These are phyloP conservation scores for Leccinum pachyderme DNA, from an alignment of 1,284 basidiomycete genomes.

Conservation along the genomic window DNA sequence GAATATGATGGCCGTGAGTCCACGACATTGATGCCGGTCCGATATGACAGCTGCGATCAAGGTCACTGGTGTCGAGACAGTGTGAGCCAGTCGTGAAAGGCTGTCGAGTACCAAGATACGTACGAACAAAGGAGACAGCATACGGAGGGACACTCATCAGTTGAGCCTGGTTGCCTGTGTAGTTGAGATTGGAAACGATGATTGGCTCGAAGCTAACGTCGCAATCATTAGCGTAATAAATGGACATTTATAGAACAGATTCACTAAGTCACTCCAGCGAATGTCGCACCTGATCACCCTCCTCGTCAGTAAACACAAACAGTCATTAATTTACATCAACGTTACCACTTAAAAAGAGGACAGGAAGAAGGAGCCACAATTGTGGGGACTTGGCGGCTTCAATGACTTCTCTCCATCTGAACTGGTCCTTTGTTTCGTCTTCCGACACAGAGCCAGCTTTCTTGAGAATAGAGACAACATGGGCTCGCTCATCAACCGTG, in stretches of 20 bases:
- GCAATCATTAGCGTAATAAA: constrained; percentile 2
- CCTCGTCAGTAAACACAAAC: constrained; percentile 1
- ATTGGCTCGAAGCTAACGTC: constrained; percentile 51
- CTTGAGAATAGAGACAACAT: constrained; percentile 33
- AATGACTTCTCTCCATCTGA: constrained; percentile 38
- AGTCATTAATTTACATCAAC: background rate
- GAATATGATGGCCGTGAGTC: constrained; percentile 38
- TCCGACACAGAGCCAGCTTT: constrained; percentile 34
- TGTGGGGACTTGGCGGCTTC: constrained; percentile 39
- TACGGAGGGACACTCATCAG: constrained; percentile 51
- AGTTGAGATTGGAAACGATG: constrained; percentile 48
- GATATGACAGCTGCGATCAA: constrained; percentile 41
- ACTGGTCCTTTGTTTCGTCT: constrained; percentile 33
- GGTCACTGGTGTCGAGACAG: constrained; percentile 29
- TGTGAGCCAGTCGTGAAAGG: background rate
- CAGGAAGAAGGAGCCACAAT: constrained; percentile 25
- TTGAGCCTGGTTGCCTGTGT: constrained; percentile 43
- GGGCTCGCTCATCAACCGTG: constrained; percentile 40
- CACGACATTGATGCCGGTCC: constrained; percentile 46
- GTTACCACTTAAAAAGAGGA: constrained; percentile 31
- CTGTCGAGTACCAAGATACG: background rate
- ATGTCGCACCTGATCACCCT: constrained; percentile 35
- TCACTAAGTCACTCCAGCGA: constrained; percentile 39
- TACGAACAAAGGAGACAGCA: constrained; percentile 42
- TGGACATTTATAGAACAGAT: background rate